These are phyloP conservation scores for Begonia peltatifolia DNA, from an alignment of 306 rosid species.

Conservation along the genomic window DNA sequence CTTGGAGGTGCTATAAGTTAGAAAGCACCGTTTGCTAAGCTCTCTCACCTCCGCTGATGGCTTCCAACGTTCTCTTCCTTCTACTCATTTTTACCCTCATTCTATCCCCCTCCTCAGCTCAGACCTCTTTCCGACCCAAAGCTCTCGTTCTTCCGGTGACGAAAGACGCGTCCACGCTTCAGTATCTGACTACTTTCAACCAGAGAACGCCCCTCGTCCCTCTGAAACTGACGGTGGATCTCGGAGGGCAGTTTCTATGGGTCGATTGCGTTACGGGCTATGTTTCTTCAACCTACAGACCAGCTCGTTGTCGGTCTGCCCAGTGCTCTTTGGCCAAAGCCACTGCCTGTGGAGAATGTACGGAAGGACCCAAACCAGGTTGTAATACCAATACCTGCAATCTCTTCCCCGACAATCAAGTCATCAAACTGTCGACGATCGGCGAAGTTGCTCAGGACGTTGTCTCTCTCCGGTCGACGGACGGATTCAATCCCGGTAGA, in stretches of 20 bases:
- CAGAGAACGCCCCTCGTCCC: constrained; percentile 56
- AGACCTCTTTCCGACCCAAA: constrained; percentile 36
- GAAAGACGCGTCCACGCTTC: constrained; percentile 21
- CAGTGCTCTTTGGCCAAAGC: constrained; percentile 26
- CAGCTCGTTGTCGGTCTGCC: constrained; percentile 27
- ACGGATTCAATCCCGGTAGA: constrained; percentile 19
- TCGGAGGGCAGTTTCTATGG: constrained; percentile 47
- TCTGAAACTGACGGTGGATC: constrained; percentile 40
- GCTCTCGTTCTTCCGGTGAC: constrained; percentile 39
- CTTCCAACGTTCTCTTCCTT: constrained; percentile 8
- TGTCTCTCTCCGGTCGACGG: constrained; percentile 31
- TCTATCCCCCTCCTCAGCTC: constrained; percentile 17
- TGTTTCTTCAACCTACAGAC: constrained; percentile 35
- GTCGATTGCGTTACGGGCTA: constrained; percentile 30
- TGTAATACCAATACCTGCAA: constrained; percentile 27
- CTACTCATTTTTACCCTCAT: constrained; percentile 4
- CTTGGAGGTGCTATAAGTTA: too few relatives aligned
- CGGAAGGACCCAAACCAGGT: constrained; percentile 14
- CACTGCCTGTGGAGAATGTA: constrained; percentile 12
- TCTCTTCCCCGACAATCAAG: constrained; percentile 17
- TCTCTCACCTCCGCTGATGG: constrained; percentile 13
- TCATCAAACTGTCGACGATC: constrained; percentile 9
- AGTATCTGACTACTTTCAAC: constrained; percentile 21
- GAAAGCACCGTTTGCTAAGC: too few relatives aligned
- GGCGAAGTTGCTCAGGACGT: constrained; percentile 33